Evolutionary conservation across 257 asterid species (phyloP).

Genomic region (Solanum pimpinellifolium): DNA sequence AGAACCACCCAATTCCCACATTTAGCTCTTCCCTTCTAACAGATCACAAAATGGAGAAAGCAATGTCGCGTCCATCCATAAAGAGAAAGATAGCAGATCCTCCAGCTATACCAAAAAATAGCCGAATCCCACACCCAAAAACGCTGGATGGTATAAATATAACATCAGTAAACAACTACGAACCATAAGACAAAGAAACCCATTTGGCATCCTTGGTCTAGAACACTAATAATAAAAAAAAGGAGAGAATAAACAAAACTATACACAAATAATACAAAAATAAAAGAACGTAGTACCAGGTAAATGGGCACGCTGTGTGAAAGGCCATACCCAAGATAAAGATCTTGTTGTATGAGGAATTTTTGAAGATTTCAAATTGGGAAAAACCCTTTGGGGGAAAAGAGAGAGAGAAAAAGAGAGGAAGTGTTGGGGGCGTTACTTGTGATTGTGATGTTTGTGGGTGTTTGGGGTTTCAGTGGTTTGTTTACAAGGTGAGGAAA

Average conservation of each 20-base stretch:
- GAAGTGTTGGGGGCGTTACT: neutral
- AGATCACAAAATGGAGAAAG: neutral
- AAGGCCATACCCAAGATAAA: constrained; percentile 57
- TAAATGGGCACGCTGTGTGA: constrained; percentile 98
- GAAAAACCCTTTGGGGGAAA: neutral
- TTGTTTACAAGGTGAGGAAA: neutral
- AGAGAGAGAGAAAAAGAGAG: constrained; percentile 2
- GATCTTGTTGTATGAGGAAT: constrained; percentile 15
- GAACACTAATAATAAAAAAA: neutral
- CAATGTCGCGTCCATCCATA: neutral
- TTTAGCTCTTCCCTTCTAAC: neutral
- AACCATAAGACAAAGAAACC: constrained; percentile 4
- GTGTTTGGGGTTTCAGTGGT: neutral
- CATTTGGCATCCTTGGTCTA: neutral
- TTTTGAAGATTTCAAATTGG: constrained; percentile 13
- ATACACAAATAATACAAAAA: neutral
- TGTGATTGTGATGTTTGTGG: neutral
- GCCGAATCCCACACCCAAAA: neutral
- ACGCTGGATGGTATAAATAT: neutral
- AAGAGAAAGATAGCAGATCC: neutral
- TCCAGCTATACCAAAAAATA: neutral
- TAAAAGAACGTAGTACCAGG: constrained; percentile 50
- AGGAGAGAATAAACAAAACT: neutral
- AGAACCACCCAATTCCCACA: neutral
- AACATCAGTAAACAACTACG: neutral